Percentiles rank a stretch among this genome's conserved stretches.
Conservation (phyloP, 768 basidiomycete genomes). For the Pulveroboletus sp. region DNA sequence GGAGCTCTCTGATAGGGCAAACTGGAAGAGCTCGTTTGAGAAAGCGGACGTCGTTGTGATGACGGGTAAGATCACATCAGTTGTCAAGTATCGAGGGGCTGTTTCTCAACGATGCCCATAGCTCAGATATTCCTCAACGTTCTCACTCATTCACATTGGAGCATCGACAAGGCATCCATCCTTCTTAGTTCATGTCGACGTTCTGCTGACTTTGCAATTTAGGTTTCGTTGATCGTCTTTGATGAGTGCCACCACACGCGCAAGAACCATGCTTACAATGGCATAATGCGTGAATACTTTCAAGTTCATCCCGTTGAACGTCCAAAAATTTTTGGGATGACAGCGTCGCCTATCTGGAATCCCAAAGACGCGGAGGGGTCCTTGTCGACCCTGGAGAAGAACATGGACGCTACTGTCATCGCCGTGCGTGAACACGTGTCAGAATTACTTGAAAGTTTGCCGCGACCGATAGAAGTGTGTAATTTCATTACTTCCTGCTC, state of each 20-base stretch:
- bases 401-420: constrained; percentile 68
- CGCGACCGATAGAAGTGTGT: constrained; percentile 62
- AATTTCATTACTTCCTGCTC: background rate
- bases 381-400: constrained; percentile 58
- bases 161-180: constrained; percentile 49
- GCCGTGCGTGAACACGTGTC: constrained; percentile 66
- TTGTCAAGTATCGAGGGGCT: background rate
- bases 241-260: constrained; percentile 56
- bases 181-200: background rate
- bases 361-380: constrained; percentile 62
- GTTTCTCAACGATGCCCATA: constrained; percentile 24
- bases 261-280: constrained; percentile 55
- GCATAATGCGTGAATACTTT: constrained; percentile 56
- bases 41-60: constrained; percentile 75
- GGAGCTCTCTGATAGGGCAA: constrained; percentile 58
- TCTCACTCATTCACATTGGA: constrained; percentile 78
- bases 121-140: constrained; percentile 82
- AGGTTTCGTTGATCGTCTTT: constrained; percentile 55
- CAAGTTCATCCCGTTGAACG: constrained; percentile 38
- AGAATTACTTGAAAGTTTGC: constrained; percentile 59
- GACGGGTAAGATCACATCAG: constrained; percentile 53
- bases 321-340: constrained; percentile 93
- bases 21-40: constrained; percentile 63
- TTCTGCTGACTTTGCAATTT: background rate
- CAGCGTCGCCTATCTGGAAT: constrained; percentile 86